phyloP scores from a whole-genome alignment of 2,329 filamentous ascomycete species.

The Alternaria sp. region DNA sequence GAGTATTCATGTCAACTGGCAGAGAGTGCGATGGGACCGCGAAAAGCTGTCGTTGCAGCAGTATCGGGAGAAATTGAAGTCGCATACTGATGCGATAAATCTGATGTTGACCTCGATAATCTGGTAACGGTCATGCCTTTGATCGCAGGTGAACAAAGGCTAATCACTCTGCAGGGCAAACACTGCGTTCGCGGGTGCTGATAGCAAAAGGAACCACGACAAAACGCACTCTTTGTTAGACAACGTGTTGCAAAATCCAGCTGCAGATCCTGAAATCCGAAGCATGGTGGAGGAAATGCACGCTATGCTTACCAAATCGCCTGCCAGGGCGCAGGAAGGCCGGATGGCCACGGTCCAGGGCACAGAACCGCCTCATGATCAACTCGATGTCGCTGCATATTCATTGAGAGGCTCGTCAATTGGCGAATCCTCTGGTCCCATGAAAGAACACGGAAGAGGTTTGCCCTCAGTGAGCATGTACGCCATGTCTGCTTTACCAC shows the following conservation, averaged over 20 bases:
- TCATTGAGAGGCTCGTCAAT: no score
- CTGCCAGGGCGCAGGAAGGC: no score
- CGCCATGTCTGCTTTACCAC: neutral
- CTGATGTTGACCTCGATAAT: neutral
- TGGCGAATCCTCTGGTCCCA: neutral
- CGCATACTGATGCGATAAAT: neutral
- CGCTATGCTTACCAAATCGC: no score
- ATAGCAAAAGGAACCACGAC: neutral
- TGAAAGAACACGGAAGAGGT: accelerated
- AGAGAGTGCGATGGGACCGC: neutral
- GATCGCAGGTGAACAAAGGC: no score
- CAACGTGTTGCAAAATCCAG: neutral
- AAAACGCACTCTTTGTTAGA: neutral
- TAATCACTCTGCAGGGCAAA: no score
- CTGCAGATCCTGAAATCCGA: neutral
- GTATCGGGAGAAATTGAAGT: neutral
- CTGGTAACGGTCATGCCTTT: no score
- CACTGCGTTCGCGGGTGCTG: no score
- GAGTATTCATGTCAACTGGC: neutral
- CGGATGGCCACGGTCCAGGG: no score
- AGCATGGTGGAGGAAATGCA: neutral
- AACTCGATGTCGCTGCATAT: no score
- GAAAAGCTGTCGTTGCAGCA: neutral
- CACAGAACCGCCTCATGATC: no score
- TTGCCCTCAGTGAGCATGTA: neutral